Evolutionary conservation across 306 rosid genomes (phyloP).

Genomic region (Pterocarpus macrocarpus): DNA sequence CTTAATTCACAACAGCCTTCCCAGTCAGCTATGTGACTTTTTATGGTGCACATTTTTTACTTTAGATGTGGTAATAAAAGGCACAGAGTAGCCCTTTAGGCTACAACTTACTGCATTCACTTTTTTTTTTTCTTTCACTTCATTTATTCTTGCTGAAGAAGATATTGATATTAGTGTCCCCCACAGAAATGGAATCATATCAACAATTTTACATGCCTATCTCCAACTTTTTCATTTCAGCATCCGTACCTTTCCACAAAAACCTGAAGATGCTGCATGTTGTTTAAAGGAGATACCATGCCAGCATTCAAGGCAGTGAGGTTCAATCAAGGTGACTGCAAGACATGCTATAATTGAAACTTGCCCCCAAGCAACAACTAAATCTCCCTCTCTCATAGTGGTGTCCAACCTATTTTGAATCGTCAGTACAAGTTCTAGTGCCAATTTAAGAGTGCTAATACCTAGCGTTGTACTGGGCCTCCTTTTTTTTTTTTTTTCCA

Average conservation of each 20-base stretch:
- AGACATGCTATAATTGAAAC: conserved; percentile 41
- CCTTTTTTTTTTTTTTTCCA: neutral
- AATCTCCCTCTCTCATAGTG: conserved; percentile 47
- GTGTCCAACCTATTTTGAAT: conserved; percentile 53
- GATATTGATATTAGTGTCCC: conserved; percentile 28
- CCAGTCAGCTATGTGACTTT: conserved; percentile 31
- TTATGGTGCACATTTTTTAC: conserved; percentile 29
- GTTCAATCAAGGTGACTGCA: conserved; percentile 57
- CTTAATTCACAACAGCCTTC: neutral
- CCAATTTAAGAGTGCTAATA: conserved; percentile 38
- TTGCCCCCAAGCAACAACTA: conserved; percentile 43
- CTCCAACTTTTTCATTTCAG: conserved; percentile 34
- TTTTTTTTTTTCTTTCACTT: conserved; percentile 19
- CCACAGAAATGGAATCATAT: conserved; percentile 54
- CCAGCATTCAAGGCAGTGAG: conserved; percentile 53
- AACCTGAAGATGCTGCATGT: conserved; percentile 57
- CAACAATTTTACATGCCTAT: conserved; percentile 47
- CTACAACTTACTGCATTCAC: conserved; percentile 30
- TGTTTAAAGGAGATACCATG: conserved; percentile 62
- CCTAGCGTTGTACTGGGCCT: conserved; percentile 44
- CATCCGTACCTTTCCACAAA: conserved; percentile 45
- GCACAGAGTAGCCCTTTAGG: conserved; percentile 30
- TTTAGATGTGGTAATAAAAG: conserved; percentile 20
- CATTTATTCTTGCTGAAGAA: conserved; percentile 31
- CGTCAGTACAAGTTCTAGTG: conserved; percentile 38